Conservation (phyloP, 164 flowering plant genomes). For the Tetrastigma voinierianum region DNA sequence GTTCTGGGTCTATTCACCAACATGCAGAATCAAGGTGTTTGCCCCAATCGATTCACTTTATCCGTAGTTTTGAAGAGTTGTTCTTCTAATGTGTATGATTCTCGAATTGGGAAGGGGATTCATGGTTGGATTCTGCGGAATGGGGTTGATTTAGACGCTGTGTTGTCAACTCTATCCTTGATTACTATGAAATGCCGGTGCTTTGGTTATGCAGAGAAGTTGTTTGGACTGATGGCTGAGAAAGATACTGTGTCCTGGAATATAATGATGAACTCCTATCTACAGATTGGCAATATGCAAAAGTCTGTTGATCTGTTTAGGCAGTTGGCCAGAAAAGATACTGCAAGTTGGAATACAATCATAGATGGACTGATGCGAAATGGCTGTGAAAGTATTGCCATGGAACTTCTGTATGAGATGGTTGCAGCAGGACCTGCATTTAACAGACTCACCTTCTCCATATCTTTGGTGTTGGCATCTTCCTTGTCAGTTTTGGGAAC, state of each 20-base stretch:
- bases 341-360: conserved; percentile 71
- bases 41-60: conserved; percentile 56
- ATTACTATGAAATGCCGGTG: conserved; percentile 51
- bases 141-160: conserved; percentile 43
- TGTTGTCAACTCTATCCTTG: conserved; percentile 55
- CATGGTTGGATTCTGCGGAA: conserved; percentile 65
- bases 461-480: conserved; percentile 52
- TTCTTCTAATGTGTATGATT: conserved; percentile 30
- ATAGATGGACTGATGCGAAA: conserved; percentile 55
- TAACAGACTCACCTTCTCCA: conserved; percentile 39
- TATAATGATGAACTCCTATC: conserved; percentile 50
- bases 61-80: conserved; percentile 61
- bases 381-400: conserved; percentile 34
- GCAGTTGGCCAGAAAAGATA: conserved; percentile 43
- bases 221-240: conserved; percentile 44
- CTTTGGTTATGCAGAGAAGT: conserved; percentile 33
- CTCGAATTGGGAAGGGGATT: conserved; percentile 39
- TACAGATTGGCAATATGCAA: conserved; percentile 41
- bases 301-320: conserved; percentile 50
- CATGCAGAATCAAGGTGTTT: conserved; percentile 43
- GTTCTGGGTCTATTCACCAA: conserved; percentile 39
- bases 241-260: conserved; percentile 59
- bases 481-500: conserved; percentile 33
- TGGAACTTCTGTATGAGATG: conserved; percentile 54
- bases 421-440: conserved; percentile 25